Evolutionary conservation across 1,139 yeast genomes (phyloP), one percentile per base, ranked within the genome.

Genomic region (Taphrina betulina): DNA sequence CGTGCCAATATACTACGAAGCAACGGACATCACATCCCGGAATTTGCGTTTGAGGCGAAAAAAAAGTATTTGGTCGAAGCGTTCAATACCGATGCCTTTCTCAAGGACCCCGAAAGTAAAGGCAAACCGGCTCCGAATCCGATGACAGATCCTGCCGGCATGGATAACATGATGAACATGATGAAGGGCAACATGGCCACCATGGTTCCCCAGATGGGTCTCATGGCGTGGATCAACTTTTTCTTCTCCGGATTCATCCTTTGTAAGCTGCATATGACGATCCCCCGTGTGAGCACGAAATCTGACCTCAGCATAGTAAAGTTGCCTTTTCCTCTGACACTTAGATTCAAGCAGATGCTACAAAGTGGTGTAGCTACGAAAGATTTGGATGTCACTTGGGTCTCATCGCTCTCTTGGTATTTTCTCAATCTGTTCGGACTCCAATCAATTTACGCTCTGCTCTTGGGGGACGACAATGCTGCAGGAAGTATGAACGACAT

Each of bases 361-460:
- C 98, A 92, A 69, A 80, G 81, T 29, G 96, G 97, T 2, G 85
- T 94, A 10, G 78, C 78, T 60, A 89, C 97, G 0, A 78, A 83
- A 0, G 95, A 92, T 65, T 75, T 92, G 61, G 94, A 89, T 66
- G 96, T 83, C 3, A 75, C 95, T 37, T 92, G 95, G 80, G 98
- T 92, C n/a, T 84, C 95, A 36, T 83, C 96, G 2, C 83, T 94
- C 28, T 89, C 96, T n/a, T 92, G 97, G 98, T 92, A 92, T 69
- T 88, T 92, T 69, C 86, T 92, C 57, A 87, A 89, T 59, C 79
- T 89, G 63, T 72, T 90, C 58, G 98, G 98, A 34, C 77, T 92
- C 60, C 80, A 82, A 62, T 87, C 96, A 0, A 82, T 92, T 1
- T 86, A 84, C 68, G 78, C 87, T 24, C 75, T 90, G 57, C 64